Percentiles rank a stretch among this genome's conserved stretches.
These are phyloP conservation scores for Colletotrichum eremochloae DNA, from an alignment of 2,329 filamentous ascomycete species.

Conservation along the genomic window DNA sequence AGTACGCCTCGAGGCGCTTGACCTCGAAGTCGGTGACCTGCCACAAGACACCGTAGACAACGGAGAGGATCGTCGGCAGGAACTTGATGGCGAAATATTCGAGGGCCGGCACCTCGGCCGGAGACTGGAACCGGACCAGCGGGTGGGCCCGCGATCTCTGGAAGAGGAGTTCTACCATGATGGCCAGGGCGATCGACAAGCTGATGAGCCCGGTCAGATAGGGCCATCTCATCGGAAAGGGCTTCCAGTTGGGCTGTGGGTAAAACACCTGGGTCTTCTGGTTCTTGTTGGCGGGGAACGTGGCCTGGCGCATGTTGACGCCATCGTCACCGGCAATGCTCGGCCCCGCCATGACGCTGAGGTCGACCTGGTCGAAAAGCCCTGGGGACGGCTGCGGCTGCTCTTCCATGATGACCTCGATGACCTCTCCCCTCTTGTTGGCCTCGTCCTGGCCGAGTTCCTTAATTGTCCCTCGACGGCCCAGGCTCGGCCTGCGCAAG, in stretches of 20 bases:
- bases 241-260: slow-evolving; percentile 76
- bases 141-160: slow-evolving; percentile 60
- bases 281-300: slow-evolving; percentile 52
- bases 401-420: slow-evolving; percentile 68
- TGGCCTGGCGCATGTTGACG: slow-evolving; percentile 53
- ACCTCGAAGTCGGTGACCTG: slow-evolving; percentile 76
- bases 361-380: slow-evolving; percentile 57
- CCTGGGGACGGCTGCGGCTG: slow-evolving; percentile 29
- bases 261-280: slow-evolving; percentile 67
- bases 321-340: slow-evolving; percentile 45
- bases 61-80: slow-evolving; percentile 71
- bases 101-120: slow-evolving; percentile 63
- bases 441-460: slow-evolving; percentile 69
- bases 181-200: slow-evolving; percentile 66
- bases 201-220: slow-evolving; percentile 68
- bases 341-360: slow-evolving; percentile 65
- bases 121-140: slow-evolving; percentile 63
- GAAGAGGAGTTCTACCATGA: slow-evolving; percentile 67
- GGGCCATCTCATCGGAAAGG: slow-evolving; percentile 73
- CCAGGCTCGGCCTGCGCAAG: slow-evolving; percentile 44
- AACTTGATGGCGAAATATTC: slow-evolving; percentile 75
- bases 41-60: slow-evolving; percentile 74
- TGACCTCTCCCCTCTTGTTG: slow-evolving; percentile 70
- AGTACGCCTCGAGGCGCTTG: slow-evolving; percentile 75
- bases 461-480: slow-evolving; percentile 58